Conservation (phyloP, 495 filamentous ascomycete genomes). For the Aspergillus indologenus region DNA sequence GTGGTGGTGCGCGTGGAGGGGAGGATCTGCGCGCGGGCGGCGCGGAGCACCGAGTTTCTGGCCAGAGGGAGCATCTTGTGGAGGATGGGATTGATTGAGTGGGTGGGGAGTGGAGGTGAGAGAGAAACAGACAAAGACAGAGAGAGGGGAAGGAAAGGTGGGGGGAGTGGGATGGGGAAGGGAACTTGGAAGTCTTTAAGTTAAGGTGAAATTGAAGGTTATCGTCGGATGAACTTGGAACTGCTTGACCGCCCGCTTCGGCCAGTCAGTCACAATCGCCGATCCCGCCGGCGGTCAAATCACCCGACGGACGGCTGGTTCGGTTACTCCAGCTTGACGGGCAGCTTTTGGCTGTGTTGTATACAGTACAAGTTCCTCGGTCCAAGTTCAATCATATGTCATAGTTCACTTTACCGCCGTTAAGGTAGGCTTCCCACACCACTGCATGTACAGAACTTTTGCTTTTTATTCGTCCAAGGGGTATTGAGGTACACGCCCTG, state of each 20-base stretch:
- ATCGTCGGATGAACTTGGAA: not conserved
- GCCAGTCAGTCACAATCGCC: too few relatives aligned
- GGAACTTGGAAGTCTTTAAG: slow-evolving; percentile 18
- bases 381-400: not conserved
- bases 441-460: not conserved
- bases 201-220: slow-evolving; percentile 20
- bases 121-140: slow-evolving; percentile 14
- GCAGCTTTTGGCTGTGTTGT: too few relatives aligned
- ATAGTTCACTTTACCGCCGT: not conserved
- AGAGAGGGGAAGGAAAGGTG: slow-evolving; percentile 23
- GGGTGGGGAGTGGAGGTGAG: slow-evolving; percentile 8
- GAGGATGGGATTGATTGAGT: too few relatives aligned
- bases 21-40: slow-evolving; percentile 43
- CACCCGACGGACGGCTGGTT: not conserved
- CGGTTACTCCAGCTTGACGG: not conserved
- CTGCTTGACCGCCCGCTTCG: not conserved
- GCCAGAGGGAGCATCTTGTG: slow-evolving; percentile 42
- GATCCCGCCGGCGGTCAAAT: slow-evolving; percentile 6
- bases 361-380: not conserved
- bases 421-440: too few relatives aligned
- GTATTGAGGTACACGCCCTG: slow-evolving; percentile 17
- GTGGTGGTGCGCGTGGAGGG: slow-evolving; percentile 19
- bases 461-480: slow-evolving; percentile 9
- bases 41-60: slow-evolving; percentile 46
- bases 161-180: slow-evolving; percentile 17